Base-by-base conservation (phyloP, 208 protist species). In the Acanthamoeba lenticulata region DNA sequence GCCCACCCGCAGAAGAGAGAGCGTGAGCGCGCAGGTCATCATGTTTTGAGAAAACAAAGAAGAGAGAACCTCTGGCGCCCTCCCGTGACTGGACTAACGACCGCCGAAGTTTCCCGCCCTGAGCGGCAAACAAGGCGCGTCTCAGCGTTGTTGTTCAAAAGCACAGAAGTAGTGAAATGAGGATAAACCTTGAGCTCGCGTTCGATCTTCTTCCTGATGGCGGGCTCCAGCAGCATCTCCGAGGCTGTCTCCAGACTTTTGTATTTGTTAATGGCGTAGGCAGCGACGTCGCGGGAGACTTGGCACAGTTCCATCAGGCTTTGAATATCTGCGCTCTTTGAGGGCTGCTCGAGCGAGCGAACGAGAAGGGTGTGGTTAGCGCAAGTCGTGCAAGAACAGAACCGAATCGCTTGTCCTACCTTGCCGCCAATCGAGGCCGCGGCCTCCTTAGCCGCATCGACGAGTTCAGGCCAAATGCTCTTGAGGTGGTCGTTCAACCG, bases 231-330 rank as follows among this genome's bases (percentile, higher is more conserved):
- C 36, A 79, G 67, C 67, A 79, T 79, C 36, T 79, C 67, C 38
- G 67, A 79, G 15, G 67, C 67, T 44, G 15, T 79, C 38, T 79
- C 67, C 67, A 79, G 7, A 24, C 67, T 44, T 24, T 79, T 79
- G 36, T 44, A 79, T 24, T 79, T 79, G 7, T 42, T 38, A 17
- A 79, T 38, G 11, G 67, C 67, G 38, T 79, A 79, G 67, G 67
- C 36, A 36, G 67, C 67, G 29, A 44, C 24, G 9, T 79, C 67
- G 67, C 24, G 67, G 9, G 67, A 79, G 11, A 79, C 67, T 79
- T 79, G 67, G 38, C 67, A 79, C 11, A 79, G 67, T 24, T 79
- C 67, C 67, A 79, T 79, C 67, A 79, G 32, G 38, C 24, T 42
- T 32, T 79, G 67, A 45, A 79, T 79, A 9, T 38, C 36, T n/a